Evolutionary conservation across 495 filamentous ascomycete genomes (phyloP).

Genomic region (Umbilicaria muhlenbergii): DNA sequence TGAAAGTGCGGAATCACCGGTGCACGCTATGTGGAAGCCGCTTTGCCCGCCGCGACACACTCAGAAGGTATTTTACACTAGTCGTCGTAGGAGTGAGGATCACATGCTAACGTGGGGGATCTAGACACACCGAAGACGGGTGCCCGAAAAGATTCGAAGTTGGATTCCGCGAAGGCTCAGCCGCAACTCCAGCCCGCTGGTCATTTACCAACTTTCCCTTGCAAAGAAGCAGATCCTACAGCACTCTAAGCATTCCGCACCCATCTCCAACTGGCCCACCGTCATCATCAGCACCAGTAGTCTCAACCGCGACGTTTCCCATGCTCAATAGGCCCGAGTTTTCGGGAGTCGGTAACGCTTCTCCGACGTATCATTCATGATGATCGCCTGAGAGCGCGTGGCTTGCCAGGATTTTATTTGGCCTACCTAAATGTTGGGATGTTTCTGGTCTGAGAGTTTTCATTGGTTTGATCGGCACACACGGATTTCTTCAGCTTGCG

Average conservation of each 20-base stretch:
- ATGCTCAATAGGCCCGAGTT: constrained; percentile 8
- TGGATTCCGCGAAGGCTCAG: constrained; percentile 10
- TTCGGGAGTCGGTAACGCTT: constrained; percentile 5
- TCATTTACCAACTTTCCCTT: constrained; percentile 9
- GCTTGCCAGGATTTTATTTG: too few relatives aligned
- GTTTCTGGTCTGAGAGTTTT: too few relatives aligned
- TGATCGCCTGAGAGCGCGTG: neutral
- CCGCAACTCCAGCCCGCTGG: constrained; percentile 11
- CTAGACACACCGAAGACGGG: constrained; percentile 65
- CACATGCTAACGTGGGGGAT: constrained; percentile 10
- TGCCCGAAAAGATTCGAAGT: constrained; percentile 57
- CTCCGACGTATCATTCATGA: constrained; percentile 2
- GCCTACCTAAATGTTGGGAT: too few relatives aligned
- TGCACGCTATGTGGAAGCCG: constrained; percentile 57
- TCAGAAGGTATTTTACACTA: constrained; percentile 44
- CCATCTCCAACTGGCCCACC: constrained; percentile 11
- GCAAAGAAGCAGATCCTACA: constrained; percentile 8
- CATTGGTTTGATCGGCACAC: too few relatives aligned
- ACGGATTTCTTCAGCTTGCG: too few relatives aligned
- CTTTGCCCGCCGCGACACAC: constrained; percentile 73
- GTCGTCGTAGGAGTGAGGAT: neutral
- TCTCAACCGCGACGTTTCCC: constrained; percentile 3
- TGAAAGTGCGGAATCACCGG: constrained; percentile 52
- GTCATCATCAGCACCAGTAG: constrained; percentile 4
- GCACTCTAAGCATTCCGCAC: constrained; percentile 3